A percentile compares a stretch with the other conserved stretches of the same genome.
These are phyloP conservation scores for Celoporthe dispersa DNA, from an alignment of 2,329 filamentous ascomycete species.

Conservation along the genomic window DNA sequence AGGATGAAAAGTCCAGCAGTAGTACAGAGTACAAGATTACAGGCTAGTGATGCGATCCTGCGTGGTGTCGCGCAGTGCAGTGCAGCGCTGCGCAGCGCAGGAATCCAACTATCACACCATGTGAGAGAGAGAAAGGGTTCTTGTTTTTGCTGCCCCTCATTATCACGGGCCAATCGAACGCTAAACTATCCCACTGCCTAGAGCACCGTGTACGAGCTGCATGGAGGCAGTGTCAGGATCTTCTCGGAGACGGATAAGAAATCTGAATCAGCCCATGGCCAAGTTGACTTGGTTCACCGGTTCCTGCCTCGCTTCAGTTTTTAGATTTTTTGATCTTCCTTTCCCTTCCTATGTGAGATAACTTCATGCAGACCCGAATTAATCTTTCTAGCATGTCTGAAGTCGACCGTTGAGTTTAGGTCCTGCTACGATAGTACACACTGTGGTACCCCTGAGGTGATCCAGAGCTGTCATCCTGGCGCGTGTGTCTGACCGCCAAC, in stretches of 20 bases:
- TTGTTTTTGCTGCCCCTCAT: constrained; percentile 12
- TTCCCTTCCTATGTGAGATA: not conserved
- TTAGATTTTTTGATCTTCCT: not conserved
- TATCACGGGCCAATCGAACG: constrained; percentile 7
- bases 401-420: not conserved
- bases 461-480: constrained; percentile 26
- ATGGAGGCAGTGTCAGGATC: constrained; percentile 1
- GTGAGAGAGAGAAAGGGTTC: not conserved
- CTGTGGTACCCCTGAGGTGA: constrained; percentile 13
- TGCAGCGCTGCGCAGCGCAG: no score
- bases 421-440: not conserved
- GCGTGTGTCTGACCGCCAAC: not conserved
- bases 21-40: not conserved
- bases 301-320: not conserved
- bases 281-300: not conserved
- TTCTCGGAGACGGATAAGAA: not conserved
- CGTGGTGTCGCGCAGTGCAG: constrained; percentile 1
- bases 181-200: not conserved
- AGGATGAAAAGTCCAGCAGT: no score
- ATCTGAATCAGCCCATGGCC: not conserved
- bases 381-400: no score
- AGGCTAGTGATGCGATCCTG: not conserved
- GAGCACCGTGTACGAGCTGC: not conserved
- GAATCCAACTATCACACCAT: no score
- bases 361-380: not conserved